Evolutionary conservation across 345 rosid genomes (phyloP), one percentile per base, ranked within the genome.

Genomic region (Populus euphratica): DNA sequence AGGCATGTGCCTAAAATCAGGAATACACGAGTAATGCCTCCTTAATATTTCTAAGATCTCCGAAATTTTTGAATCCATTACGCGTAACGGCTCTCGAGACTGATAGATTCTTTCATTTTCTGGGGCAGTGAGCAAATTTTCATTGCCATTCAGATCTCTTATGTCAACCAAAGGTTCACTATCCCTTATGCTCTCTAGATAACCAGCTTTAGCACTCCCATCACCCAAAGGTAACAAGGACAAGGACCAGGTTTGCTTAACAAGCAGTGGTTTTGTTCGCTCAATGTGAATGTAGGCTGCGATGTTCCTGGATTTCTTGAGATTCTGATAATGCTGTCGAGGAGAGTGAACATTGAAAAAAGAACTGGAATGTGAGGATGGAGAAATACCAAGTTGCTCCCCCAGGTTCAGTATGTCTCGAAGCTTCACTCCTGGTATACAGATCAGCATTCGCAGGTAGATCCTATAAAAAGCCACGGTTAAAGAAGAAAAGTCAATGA

Each of bases 201-300:
- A 86, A 38, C 79, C 87, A 49, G 86, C 84, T 76, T 86, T 88
- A 67, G 77, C 73, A 77, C 76, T 75, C 61, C 87, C 90, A 80
- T 82, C 81, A 76, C 84, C 88, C 79, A 81, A 68, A 69, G 87
- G 78, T 76, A 97, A 88, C 70, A 93, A 83, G 66, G 92, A 85
- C 87, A 95, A 85, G 11, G 92, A 91, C 99, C 99, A 95, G 39
- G 89, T 86, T 85, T 95, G 98, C 81, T 90, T 93, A 68, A 96
- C 96, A 47, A 93, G 92, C 44, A 88, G 82, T 29, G 93, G 86
- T 9, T 76, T 82, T 81, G 80, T 76, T 44, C 97, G 91, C 73
- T 92, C 92, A 64, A 93, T 87, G 79, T 88, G 93, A 78, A 92
- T 77, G 80, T 88, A 93, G 61, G 94, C 87, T 65, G 92, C 84